Evolutionary conservation across 2,329 filamentous ascomycete genomes (phyloP).

Genomic region (Diaporthe sp.): DNA sequence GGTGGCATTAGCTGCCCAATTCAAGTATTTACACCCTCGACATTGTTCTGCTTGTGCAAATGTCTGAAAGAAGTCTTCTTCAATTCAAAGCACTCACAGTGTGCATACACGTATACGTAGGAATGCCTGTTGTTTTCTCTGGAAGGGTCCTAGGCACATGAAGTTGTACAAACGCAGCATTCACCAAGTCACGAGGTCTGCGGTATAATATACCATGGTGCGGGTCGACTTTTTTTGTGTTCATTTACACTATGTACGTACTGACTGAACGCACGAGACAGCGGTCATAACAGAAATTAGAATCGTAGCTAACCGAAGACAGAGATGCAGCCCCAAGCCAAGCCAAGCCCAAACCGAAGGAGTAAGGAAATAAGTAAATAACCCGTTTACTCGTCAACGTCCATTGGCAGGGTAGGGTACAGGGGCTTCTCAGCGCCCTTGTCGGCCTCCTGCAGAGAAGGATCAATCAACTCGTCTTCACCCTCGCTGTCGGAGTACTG

Average conservation of each 20-base stretch:
- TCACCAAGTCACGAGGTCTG: background rate
- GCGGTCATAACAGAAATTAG: constrained; percentile 8
- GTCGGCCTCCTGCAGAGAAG: constrained; percentile 43
- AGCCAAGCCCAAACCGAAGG: background rate
- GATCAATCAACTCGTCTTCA: constrained; percentile 44
- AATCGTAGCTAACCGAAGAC: constrained; percentile 9
- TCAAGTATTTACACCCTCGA: background rate
- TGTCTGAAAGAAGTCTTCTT: background rate
- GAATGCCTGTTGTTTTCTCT: background rate
- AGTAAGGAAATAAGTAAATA: background rate
- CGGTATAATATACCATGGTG: background rate
- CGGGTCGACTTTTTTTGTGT: constrained; percentile 6
- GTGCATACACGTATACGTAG: background rate
- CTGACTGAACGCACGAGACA: background rate
- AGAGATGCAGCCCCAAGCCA: constrained; percentile 8
- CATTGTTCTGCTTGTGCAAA: background rate
- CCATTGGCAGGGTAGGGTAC: constrained; percentile 47
- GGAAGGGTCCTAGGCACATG: background rate
- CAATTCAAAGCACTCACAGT: background rate
- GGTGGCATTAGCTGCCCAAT: too few species aligned
- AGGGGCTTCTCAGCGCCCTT: constrained; percentile 45
- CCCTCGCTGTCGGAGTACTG: constrained; percentile 59
- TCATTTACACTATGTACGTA: constrained; percentile 8
- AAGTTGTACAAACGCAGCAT: background rate
- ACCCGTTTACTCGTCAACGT: constrained; percentile 25